phyloP scores from a whole-genome alignment of 2,329 filamentous ascomycete genomes.

The Dactylellina haptotyla region DNA sequence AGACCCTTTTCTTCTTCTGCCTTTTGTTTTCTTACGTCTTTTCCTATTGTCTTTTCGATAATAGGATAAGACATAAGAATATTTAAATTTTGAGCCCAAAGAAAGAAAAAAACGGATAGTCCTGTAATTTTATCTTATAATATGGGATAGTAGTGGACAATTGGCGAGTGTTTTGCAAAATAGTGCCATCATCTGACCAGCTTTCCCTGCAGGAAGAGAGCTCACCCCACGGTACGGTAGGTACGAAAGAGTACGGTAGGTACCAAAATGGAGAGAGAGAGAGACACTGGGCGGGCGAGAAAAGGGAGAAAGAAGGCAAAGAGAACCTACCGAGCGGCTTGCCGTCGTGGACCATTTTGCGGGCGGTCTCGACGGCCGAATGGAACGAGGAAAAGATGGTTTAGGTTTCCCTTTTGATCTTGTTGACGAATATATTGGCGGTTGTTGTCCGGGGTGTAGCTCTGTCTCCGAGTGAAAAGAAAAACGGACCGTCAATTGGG shows the following conservation, averaged over 20 bases:
- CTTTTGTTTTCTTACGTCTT: background rate
- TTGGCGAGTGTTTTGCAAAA: background rate
- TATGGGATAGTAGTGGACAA: background rate
- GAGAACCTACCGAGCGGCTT: constrained; percentile 21
- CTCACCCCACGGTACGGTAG: constrained; percentile 13
- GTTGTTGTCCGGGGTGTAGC: background rate
- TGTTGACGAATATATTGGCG: background rate
- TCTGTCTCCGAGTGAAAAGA: background rate
- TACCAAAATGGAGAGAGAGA: background rate
- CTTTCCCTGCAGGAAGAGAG: constrained; percentile 34
- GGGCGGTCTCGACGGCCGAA: background rate
- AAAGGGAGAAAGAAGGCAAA: background rate
- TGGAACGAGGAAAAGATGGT: background rate
- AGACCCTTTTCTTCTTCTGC: background rate
- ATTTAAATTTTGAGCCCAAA: constrained; percentile 15
- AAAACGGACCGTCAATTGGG: no score
- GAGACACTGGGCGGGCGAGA: background rate
- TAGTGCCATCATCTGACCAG: constrained; percentile 40
- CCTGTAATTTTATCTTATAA: constrained; percentile 7
- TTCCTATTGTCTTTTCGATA: no score
- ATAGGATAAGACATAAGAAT: no score
- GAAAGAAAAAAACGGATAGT: constrained; percentile 7
- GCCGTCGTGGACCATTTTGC: constrained; percentile 40
- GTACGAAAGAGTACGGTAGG: background rate
- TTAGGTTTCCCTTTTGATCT: background rate